Percentiles rank a stretch among this genome's conserved stretches.
These are phyloP conservation scores for Penicillium sp. DNA, from an alignment of 2,329 filamentous ascomycete genomes.

Conservation along the genomic window DNA sequence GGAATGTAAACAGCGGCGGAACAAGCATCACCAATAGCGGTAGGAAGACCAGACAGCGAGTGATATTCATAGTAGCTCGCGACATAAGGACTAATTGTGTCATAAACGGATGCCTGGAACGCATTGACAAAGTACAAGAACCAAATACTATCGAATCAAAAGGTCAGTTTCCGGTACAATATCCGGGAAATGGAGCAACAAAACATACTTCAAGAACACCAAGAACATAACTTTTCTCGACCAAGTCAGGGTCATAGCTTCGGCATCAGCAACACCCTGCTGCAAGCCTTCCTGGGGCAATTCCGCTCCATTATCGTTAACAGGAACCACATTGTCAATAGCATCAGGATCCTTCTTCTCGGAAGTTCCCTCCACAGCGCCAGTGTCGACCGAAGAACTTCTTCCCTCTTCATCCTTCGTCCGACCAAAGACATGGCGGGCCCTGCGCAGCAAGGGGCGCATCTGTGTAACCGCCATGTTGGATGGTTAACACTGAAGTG, in stretches of 20 bases:
- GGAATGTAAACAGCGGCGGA: constrained; percentile 60
- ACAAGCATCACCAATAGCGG: constrained; percentile 57
- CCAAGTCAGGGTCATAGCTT: constrained; percentile 49
- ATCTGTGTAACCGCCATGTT: not conserved
- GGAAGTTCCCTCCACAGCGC: not conserved
- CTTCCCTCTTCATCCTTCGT: not conserved
- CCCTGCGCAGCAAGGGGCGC: constrained; percentile 7
- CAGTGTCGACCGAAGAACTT: constrained; percentile 3
- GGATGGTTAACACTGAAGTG: no score
- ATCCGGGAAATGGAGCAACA: not conserved
- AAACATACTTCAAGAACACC: constrained; percentile 42
- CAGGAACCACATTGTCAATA: not conserved
- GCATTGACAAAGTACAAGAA: constrained; percentile 46
- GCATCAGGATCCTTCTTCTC: constrained; percentile 4
- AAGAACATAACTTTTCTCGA: constrained; percentile 39
- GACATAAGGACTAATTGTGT: constrained; percentile 49
- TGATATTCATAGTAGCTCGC: constrained; percentile 56
- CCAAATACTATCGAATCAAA: constrained; percentile 38
- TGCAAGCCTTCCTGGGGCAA: constrained; percentile 21
- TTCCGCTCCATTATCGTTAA: not conserved
- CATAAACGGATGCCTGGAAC: constrained; percentile 40
- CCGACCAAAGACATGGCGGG: constrained; percentile 1
- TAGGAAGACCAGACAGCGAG: constrained; percentile 56
- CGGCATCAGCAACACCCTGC: constrained; percentile 44
- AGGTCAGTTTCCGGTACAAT: not conserved